A percentile compares a stretch with the other conserved stretches of the same genome.
Conservation (phyloP, 2,329 filamentous ascomycete species). For the Calonectria ilicicola region DNA sequence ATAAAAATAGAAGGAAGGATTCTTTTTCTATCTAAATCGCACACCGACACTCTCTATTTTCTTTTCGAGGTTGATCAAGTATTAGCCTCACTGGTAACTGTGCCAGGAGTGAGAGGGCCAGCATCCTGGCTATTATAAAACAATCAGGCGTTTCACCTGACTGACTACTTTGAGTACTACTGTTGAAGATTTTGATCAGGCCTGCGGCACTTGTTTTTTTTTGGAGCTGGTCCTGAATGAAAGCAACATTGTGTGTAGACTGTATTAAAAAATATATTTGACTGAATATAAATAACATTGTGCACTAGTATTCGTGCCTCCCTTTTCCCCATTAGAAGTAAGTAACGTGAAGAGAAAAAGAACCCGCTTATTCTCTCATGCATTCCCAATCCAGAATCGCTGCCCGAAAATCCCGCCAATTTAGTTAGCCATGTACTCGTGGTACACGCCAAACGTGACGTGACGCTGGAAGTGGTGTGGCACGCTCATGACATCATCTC, state of each 20-base stretch:
- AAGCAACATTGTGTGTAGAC: no score
- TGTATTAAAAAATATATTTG: no score
- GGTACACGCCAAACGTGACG: neutral
- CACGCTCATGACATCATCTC: conserved; percentile 34
- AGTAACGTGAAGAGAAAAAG: no score
- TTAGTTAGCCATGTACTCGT: neutral
- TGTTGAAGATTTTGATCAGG: no score
- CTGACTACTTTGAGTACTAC: no score
- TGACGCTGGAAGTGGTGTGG: conserved; percentile 10
- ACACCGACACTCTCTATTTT: neutral
- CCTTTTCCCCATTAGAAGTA: no score
- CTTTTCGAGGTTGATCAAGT: no score
- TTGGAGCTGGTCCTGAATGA: no score
- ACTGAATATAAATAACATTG: neutral
- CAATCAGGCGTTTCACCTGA: no score
- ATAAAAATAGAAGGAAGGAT: no score
- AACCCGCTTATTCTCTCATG: no score
- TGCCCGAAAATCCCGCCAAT: neutral
- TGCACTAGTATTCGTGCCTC: neutral
- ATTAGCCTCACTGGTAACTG: neutral
- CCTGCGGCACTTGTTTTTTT: no score
- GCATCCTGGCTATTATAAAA: neutral
- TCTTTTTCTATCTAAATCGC: neutral
- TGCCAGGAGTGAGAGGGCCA: neutral
- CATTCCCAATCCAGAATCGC: neutral